These are phyloP conservation scores for Mediolabrus comicus DNA, from an alignment of 108 stramenopile species.

Conservation along the genomic window DNA sequence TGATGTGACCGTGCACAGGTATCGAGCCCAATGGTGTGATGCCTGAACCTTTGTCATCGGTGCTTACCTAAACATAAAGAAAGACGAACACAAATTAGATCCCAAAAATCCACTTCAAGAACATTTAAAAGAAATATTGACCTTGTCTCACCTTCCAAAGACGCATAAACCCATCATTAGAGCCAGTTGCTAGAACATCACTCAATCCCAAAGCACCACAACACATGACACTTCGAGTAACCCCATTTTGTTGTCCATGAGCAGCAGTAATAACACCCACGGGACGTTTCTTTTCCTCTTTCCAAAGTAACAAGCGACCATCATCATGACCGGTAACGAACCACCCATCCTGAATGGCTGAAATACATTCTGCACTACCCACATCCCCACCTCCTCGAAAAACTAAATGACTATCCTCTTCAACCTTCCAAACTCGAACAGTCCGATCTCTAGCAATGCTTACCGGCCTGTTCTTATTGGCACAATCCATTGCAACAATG, in stretches of 20 bases:
- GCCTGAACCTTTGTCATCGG: constrained; percentile 49
- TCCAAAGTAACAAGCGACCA: constrained; percentile 91
- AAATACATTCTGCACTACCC: constrained; percentile 72
- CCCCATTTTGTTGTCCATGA: constrained; percentile 50
- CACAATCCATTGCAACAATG: constrained; percentile 82
- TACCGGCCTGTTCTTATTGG: constrained; percentile 83
- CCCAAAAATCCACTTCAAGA: neutral
- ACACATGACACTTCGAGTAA: constrained; percentile 56
- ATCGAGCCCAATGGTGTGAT: constrained; percentile 55
- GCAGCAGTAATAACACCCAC: constrained; percentile 58
- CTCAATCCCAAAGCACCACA: constrained; percentile 58
- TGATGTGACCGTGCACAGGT: constrained; percentile 79
- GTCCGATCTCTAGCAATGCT: constrained; percentile 89
- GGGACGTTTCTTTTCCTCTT: constrained; percentile 91
- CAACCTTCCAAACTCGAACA: constrained; percentile 95
- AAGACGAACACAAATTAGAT: neutral
- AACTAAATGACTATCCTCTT: constrained; percentile 96
- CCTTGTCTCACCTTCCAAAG: constrained; percentile 83
- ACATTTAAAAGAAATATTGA: neutral
- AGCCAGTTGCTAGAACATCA: constrained; percentile 82
- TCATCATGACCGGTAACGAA: constrained; percentile 96
- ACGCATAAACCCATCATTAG: constrained; percentile 84
- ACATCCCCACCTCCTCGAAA: constrained; percentile 81
- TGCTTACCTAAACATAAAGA: constrained; percentile 31
- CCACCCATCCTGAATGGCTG: constrained; percentile 86